A percentile compares a stretch with the other conserved stretches of the same genome.
Conservation (phyloP, 75 land plant genomes). For the Selaginella tamariscina region DNA sequence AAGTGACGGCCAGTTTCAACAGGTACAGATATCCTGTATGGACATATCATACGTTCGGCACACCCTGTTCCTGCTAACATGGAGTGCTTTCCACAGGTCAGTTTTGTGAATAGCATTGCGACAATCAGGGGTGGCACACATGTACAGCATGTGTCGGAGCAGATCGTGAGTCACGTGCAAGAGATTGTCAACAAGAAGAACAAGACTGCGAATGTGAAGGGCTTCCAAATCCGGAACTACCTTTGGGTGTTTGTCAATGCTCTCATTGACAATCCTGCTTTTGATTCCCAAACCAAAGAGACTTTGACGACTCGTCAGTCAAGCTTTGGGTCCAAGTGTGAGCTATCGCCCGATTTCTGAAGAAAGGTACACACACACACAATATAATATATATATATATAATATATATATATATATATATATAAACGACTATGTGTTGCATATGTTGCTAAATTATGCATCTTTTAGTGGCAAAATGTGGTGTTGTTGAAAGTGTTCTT, state of each 20-base stretch:
- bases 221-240: not conserved
- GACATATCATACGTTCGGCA: too few species aligned
- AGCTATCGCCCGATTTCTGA: conserved; percentile 5
- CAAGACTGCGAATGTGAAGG: conserved; percentile 5
- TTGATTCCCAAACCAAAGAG: conserved; percentile 8
- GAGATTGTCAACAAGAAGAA: conserved; percentile 10
- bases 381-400: not conserved
- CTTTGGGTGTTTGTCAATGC: conserved; percentile 10
- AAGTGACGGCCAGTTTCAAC: conserved; percentile 9
- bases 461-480: not conserved
- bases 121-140: conserved; percentile 9
- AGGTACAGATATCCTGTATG: not conserved
- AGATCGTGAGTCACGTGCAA: not conserved
- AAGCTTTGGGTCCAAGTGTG: conserved; percentile 8
- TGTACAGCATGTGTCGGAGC: not conserved
- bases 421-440: not conserved
- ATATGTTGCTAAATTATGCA: not conserved
- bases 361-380: conserved; percentile 6
- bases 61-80: not conserved
- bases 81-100: not conserved
- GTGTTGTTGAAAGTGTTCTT: conserved; percentile 7
- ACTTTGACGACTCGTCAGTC: conserved; percentile 6
- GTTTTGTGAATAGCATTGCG: conserved; percentile 11
- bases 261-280: conserved; percentile 12
- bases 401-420: not conserved